Percentiles rank a stretch among this genome's conserved stretches.
Evolutionary conservation across 345 rosid genomes (phyloP).

Genomic region (Camelina hispida): DNA sequence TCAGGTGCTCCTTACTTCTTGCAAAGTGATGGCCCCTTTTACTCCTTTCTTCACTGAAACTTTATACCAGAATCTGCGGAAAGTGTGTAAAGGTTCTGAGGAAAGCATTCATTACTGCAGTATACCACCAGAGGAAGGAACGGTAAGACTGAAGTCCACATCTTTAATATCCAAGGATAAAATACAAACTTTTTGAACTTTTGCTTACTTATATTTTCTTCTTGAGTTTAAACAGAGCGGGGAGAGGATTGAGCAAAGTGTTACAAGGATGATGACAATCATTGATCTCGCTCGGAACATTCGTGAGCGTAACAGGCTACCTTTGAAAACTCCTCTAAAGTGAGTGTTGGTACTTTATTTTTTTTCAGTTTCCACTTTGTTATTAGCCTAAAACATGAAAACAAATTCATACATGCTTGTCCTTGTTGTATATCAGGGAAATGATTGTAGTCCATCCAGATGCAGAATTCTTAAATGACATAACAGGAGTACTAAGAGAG

Average conservation of each 20-base stretch:
- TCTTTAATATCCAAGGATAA: constrained; percentile 14
- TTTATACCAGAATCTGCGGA: constrained; percentile 92
- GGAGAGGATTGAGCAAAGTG: constrained; percentile 91
- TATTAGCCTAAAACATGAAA: constrained; percentile 24
- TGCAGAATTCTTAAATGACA: constrained; percentile 85
- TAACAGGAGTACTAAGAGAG: constrained; percentile 88
- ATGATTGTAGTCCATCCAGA: constrained; percentile 93
- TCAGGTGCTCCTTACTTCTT: constrained; percentile 93
- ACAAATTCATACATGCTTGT: neutral
- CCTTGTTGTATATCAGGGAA: constrained; percentile 62
- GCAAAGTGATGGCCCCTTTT: constrained; percentile 97
- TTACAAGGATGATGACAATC: constrained; percentile 91
- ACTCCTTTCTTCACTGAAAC: constrained; percentile 99
- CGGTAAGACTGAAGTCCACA: constrained; percentile 52
- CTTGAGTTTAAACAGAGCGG: constrained; percentile 57
- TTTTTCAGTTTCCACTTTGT: constrained; percentile 20
- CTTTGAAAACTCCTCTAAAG: constrained; percentile 95
- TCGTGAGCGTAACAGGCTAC: constrained; percentile 90
- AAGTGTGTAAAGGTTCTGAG: constrained; percentile 69
- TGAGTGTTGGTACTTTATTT: constrained; percentile 37
- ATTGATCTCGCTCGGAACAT: constrained; percentile 96
- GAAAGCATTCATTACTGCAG: constrained; percentile 91
- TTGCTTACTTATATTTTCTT: constrained; percentile 9
- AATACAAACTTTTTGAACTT: neutral
- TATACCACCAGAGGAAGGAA: constrained; percentile 81